phyloP scores from a whole-genome alignment of 2,329 filamentous ascomycete species.

The Fusarium euwallaceae region DNA sequence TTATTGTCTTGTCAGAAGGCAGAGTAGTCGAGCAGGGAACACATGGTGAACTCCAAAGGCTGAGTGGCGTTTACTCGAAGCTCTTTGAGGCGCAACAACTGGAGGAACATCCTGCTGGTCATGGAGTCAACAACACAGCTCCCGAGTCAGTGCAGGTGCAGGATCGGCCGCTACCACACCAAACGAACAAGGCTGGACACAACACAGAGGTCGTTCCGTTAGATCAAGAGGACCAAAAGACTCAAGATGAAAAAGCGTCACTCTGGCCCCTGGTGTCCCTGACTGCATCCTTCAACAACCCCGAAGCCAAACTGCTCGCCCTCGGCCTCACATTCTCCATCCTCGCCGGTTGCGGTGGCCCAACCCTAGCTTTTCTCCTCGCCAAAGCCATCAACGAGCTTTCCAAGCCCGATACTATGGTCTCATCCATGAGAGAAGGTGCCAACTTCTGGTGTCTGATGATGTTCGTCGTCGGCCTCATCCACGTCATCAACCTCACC shows the following conservation, averaged over 20 bases:
- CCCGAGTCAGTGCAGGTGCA: not conserved
- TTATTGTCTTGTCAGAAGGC: conserved; percentile 71
- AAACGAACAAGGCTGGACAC: not conserved
- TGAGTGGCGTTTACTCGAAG: conserved; percentile 60
- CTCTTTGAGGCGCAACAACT: conserved; percentile 58
- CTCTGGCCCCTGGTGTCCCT: not conserved
- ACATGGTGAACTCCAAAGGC: conserved; percentile 61
- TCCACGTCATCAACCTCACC: not conserved
- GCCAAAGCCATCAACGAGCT: not conserved
- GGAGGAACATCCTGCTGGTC: not conserved
- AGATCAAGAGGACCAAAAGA: not conserved
- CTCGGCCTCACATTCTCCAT: not conserved
- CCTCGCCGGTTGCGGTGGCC: not conserved
- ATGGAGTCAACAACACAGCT: not conserved
- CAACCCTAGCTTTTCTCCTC: not conserved
- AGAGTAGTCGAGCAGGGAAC: conserved; percentile 70
- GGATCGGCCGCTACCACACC: not conserved
- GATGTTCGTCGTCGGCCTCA: not conserved
- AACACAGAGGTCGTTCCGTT: not conserved
- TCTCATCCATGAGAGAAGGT: not conserved
- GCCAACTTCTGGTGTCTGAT: not conserved
- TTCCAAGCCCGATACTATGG: not conserved
- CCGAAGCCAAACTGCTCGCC: not conserved
- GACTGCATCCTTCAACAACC: not conserved
- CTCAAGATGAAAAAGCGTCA: not conserved